A percentile compares a stretch with the other conserved stretches of the same genome.
These are phyloP conservation scores for Patellifolia procumbens DNA, from an alignment of 179 eudicot genomes.

Conservation along the genomic window DNA sequence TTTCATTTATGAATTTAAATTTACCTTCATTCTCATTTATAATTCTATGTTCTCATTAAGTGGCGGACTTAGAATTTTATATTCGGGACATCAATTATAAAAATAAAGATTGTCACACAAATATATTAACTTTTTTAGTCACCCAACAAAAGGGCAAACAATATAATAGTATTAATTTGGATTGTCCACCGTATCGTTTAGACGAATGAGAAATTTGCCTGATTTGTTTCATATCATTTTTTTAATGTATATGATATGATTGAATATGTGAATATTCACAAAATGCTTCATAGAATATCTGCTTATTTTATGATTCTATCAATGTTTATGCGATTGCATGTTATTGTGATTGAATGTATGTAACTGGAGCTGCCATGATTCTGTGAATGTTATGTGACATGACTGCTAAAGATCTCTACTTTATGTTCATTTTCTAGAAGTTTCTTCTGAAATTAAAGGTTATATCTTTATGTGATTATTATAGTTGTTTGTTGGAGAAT, in stretches of 20 bases:
- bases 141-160: no score
- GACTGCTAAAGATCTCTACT: background rate
- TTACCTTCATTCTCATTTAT: background rate
- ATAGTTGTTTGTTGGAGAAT: background rate
- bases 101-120: no score
- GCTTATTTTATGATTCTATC: background rate
- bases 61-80: no score
- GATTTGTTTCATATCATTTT: background rate
- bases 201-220: background rate
- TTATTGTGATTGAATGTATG: background rate
- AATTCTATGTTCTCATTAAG: background rate
- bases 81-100: no score
- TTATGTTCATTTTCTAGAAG: background rate
- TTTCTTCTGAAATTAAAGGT: background rate
- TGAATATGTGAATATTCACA: background rate
- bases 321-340: background rate
- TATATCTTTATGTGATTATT: background rate
- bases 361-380: background rate
- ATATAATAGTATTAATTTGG: no score
- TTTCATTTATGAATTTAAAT: background rate
- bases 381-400: background rate
- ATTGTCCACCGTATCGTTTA: no score
- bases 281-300: background rate
- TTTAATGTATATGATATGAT: background rate
- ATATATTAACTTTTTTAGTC: no score